Conservation (phyloP, 1,139 yeast species). For the Lizanozyma gosingica region DNA sequence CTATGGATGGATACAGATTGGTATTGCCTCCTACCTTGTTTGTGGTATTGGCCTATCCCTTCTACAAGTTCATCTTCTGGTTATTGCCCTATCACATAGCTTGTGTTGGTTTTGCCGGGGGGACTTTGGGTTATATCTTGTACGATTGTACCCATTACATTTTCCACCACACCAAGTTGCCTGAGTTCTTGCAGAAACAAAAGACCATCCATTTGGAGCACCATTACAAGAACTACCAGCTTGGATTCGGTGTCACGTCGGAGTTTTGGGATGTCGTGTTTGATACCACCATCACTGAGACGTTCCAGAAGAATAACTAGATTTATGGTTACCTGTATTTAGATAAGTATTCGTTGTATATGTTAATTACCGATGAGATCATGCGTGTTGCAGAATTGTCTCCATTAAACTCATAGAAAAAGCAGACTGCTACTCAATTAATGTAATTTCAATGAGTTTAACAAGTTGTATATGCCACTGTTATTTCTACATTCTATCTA, state of each 20-base stretch:
- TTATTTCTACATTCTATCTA: too few species aligned
- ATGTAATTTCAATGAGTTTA: too few species aligned
- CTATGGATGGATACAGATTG: constrained; percentile 89
- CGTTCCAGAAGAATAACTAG: background rate
- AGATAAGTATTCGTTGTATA: too few species aligned
- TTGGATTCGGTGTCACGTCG: constrained; percentile 94
- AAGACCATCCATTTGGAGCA: constrained; percentile 93
- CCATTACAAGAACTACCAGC: constrained; percentile 91
- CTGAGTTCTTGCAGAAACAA: constrained; percentile 62
- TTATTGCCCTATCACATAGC: constrained; percentile 51
- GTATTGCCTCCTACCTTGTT: constrained; percentile 95
- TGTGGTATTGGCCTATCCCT: constrained; percentile 45
- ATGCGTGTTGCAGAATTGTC: too few species aligned
- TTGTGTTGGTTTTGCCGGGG: constrained; percentile 81
- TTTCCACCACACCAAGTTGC: constrained; percentile 79
- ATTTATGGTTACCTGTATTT: too few species aligned
- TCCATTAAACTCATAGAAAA: too few species aligned
- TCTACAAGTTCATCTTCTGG: constrained; percentile 50
- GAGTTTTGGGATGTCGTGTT: constrained; percentile 91
- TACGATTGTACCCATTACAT: constrained; percentile 89
- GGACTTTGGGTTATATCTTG: constrained; percentile 82
- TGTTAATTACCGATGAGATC: too few species aligned
- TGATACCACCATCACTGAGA: constrained; percentile 36
- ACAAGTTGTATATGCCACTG: too few species aligned
- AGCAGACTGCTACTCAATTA: too few species aligned